Conservation (phyloP, 176 grass and related monocot genomes). For the Triticum dicoccoides region DNA sequence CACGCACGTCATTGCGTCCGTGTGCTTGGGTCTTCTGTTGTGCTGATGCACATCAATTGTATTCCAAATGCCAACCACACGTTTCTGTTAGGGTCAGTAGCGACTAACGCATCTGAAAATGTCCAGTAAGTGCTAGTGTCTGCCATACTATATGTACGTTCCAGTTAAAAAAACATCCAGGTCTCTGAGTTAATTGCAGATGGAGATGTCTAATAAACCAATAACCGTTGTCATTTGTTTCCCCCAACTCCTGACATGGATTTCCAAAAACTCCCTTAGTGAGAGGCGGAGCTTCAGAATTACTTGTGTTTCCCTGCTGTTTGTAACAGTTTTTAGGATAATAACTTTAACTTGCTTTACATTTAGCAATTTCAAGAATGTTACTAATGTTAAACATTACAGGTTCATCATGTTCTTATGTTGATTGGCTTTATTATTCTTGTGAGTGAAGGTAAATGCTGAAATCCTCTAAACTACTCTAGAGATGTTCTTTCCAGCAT, state of each 20-base stretch:
- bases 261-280: background rate
- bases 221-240: background rate
- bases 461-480: no score
- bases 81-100: background rate
- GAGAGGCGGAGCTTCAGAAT: background rate
- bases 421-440: slow-evolving; percentile 88
- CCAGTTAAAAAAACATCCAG: background rate
- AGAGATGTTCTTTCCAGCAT: no score
- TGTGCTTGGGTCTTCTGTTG: background rate
- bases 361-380: background rate
- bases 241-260: background rate
- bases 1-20: no score
- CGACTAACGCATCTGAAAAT: background rate
- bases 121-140: background rate
- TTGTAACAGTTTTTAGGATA: background rate
- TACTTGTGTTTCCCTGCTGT: background rate
- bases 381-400: slow-evolving; percentile 26
- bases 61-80: background rate
- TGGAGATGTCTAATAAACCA: background rate
- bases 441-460: slow-evolving; percentile 67
- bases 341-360: background rate
- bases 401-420: slow-evolving; percentile 96
- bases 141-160: background rate
- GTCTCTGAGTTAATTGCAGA: background rate
- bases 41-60: background rate